Base-by-base conservation (phyloP, 345 rosid species). In the Rhodamnia argentea region DNA sequence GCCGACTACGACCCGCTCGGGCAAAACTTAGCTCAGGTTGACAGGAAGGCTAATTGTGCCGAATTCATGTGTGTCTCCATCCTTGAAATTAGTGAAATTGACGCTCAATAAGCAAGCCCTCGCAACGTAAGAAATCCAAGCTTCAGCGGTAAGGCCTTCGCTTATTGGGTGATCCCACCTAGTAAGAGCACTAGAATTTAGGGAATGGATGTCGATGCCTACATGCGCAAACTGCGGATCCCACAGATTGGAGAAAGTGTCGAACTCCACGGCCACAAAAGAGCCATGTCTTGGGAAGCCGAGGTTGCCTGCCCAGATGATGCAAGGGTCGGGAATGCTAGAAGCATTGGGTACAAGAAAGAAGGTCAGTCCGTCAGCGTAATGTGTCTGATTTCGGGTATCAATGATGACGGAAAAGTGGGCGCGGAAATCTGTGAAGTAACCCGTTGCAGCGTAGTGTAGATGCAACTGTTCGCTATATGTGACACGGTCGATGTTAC, bases 261-360 rank as follows among this genome's bases (percentile, higher is more conserved):
- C 85, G 10, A 89, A 87, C 54, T 89, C 88, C 26, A 87, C 53
- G 2, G 89, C 90, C 23, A 87, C 75, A 81, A 87, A 85, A 15
- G 26, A 20, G 3, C 58, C 58, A 10, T 50, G 51, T 50, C 59
- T 50, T 15, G 85, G 75, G 54, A 86, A 81, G 20, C 86, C 88
- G 40, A 88, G 86, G 52, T n/a, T 52, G 24, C 88, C 29, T 10
- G 85, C 87, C 4, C 26, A 13, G 7, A 82, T 64, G 50, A 15
- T 14, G 16, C 53, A 16, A 22, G 52, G 58, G 52, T 51, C 47
- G 22, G 59, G 59, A 56, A 56, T 22, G 12, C 59, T 24, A 56
- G 76, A 64, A 32, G 4, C 52, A 11, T 13, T 58, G 32, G 52
- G 81, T 4, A 82, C 59, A 4, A 89, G 76, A 54, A 85, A 87